Conservation (phyloP, 306 rosid genomes). For the Chamaecrista fasciculata region DNA sequence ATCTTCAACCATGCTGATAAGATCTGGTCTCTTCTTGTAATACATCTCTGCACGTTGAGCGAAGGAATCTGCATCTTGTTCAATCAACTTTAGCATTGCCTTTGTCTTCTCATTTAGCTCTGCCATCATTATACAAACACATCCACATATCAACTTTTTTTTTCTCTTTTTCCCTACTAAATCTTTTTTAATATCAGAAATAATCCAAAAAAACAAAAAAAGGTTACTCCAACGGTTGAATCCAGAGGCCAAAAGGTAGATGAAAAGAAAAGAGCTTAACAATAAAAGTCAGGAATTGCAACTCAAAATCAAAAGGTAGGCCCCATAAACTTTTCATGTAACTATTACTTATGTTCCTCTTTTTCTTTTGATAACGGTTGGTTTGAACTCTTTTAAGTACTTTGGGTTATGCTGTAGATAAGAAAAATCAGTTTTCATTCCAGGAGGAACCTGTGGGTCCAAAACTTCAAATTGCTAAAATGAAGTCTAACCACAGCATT, state of each 20-base stretch:
- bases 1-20: conserved; percentile 77
- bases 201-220: background rate
- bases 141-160: conserved; percentile 13
- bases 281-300: conserved; percentile 2
- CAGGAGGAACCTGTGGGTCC: conserved; percentile 32
- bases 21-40: conserved; percentile 84
- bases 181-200: no score
- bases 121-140: conserved; percentile 30
- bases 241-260: conserved; percentile 28
- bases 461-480: conserved; percentile 19
- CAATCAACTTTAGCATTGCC: conserved; percentile 65
- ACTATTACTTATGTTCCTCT: conserved; percentile 3
- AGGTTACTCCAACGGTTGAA: conserved; percentile 3
- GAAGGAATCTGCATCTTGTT: conserved; percentile 88
- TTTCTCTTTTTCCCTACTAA: background rate
- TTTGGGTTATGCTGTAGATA: background rate
- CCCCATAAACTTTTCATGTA: conserved; percentile 29
- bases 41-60: conserved; percentile 89
- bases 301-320: conserved; percentile 24
- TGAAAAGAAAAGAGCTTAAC: conserved; percentile 23
- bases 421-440: conserved; percentile 10
- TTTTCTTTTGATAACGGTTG: conserved; percentile 18
- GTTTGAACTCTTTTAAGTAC: background rate
- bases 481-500: conserved; percentile 16
- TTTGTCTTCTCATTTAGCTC: conserved; percentile 71